phyloP scores from a whole-genome alignment of 208 protist genomes.

The Trypanosoma conorhini region DNA sequence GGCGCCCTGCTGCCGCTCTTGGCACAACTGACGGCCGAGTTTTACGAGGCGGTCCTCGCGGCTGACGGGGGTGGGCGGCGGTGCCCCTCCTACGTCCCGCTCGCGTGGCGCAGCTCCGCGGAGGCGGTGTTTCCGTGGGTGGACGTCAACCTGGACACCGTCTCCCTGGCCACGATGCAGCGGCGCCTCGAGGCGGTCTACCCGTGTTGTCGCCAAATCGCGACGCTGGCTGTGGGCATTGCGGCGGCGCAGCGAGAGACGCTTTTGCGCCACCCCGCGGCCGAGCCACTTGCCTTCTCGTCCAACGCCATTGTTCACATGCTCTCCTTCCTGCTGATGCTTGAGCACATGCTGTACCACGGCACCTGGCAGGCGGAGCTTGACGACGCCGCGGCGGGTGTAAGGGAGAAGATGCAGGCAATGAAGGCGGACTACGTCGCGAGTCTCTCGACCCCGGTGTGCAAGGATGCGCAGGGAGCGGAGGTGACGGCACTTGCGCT shows the following conservation, averaged over 20 bases:
- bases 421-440: slow-evolving; percentile 45
- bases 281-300: slow-evolving; percentile 39
- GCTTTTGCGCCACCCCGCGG: background rate
- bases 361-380: slow-evolving; percentile 36
- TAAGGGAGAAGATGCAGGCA: slow-evolving; percentile 22
- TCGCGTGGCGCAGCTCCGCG: slow-evolving; percentile 60
- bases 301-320: slow-evolving; percentile 61
- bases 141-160: slow-evolving; percentile 40
- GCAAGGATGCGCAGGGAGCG: slow-evolving; percentile 9
- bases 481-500: slow-evolving; percentile 43
- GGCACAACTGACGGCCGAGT: slow-evolving; percentile 23
- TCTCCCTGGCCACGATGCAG: slow-evolving; percentile 30
- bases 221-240: slow-evolving; percentile 20
- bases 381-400: background rate
- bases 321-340: slow-evolving; percentile 60
- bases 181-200: slow-evolving; percentile 38
- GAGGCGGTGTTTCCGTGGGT: slow-evolving; percentile 54
- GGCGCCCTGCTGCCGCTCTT: slow-evolving; percentile 48
- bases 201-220: slow-evolving; percentile 25
- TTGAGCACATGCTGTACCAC: slow-evolving; percentile 71
- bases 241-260: slow-evolving; percentile 14
- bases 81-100: slow-evolving; percentile 36
- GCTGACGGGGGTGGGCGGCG: background rate
- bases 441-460: slow-evolving; percentile 33
- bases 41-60: slow-evolving; percentile 5